These are phyloP conservation scores for Boeremia lycopersici DNA, from an alignment of 2,329 filamentous ascomycete species.

Conservation along the genomic window DNA sequence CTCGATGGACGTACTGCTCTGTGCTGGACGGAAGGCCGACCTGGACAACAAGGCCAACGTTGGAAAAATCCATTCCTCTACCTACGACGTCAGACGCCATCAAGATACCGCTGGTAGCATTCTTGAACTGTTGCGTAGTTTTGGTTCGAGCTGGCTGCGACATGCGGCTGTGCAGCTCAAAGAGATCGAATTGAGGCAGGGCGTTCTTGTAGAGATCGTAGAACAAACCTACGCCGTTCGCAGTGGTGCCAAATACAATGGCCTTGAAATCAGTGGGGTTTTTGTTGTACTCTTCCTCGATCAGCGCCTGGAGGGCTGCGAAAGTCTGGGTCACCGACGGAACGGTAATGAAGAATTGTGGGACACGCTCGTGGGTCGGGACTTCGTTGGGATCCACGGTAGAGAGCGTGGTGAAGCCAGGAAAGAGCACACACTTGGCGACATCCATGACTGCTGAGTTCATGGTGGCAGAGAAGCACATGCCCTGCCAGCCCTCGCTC, in stretches of 20 bases:
- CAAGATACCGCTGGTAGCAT: slow-evolving; percentile 55
- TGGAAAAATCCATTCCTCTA: slow-evolving; percentile 59
- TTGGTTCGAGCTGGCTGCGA: slow-evolving; percentile 50
- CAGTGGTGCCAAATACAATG: slow-evolving; percentile 56
- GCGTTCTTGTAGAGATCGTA: slow-evolving; percentile 47
- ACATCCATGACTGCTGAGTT: slow-evolving; percentile 54
- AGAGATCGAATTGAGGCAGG: slow-evolving; percentile 45
- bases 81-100: slow-evolving; percentile 58
- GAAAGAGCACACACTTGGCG: slow-evolving; percentile 52
- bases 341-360: slow-evolving; percentile 55
- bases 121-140: slow-evolving; percentile 54
- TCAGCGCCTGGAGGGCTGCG: slow-evolving; percentile 52
- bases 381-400: slow-evolving; percentile 54
- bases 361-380: slow-evolving; percentile 56
- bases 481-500: slow-evolving; percentile 56
- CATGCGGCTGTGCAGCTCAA: slow-evolving; percentile 54
- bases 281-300: slow-evolving; percentile 51
- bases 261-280: slow-evolving; percentile 51
- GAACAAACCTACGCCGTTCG: slow-evolving; percentile 53
- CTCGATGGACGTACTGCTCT: slow-evolving; percentile 55
- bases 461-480: slow-evolving; percentile 56
- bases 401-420: slow-evolving; percentile 50
- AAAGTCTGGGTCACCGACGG: slow-evolving; percentile 54
- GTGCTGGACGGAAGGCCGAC: slow-evolving; percentile 57
- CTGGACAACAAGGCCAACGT: slow-evolving; percentile 56